phyloP scores from a whole-genome alignment of 2,329 filamentous ascomycete genomes.

The Penicillium paneum region DNA sequence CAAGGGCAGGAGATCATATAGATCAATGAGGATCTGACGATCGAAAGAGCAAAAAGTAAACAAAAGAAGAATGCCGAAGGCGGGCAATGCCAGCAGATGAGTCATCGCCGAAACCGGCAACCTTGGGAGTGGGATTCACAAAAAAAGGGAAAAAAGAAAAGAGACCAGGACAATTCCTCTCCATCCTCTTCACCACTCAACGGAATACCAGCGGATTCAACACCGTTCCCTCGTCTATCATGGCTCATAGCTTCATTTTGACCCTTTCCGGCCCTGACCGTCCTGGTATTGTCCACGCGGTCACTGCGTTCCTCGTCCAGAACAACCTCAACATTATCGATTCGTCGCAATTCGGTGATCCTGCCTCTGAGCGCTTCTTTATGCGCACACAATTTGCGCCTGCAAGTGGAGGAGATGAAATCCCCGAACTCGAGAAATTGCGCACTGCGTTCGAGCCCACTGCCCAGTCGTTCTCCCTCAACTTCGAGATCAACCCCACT shows the following conservation, averaged over 20 bases:
- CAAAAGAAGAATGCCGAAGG: not conserved
- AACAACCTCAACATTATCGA: conserved; percentile 78
- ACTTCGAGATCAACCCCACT: conserved; percentile 67
- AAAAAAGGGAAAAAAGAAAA: not conserved
- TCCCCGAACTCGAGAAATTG: conserved; percentile 50
- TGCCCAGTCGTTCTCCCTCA: conserved; percentile 63
- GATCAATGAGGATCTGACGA: no score
- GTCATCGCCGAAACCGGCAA: conserved; percentile 7
- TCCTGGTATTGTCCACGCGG: conserved; percentile 79
- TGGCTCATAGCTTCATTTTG: conserved; percentile 62
- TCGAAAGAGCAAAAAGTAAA: not conserved
- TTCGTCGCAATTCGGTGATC: conserved; percentile 79
- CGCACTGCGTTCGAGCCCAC: conserved; percentile 57
- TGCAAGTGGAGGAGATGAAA: conserved; percentile 16
- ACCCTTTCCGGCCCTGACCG: conserved; percentile 82
- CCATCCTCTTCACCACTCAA: not conserved
- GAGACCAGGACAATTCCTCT: not conserved
- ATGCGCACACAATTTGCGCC: conserved; percentile 83
- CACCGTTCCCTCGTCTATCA: conserved; percentile 26
- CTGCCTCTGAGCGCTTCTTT: conserved; percentile 72
- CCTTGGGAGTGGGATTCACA: not conserved
- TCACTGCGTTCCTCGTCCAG: conserved; percentile 71
- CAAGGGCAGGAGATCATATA: not conserved
- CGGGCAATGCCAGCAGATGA: not conserved
- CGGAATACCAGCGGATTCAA: conserved; percentile 23